These are phyloP conservation scores for Zymoseptoria brevis DNA, from an alignment of 2,329 filamentous ascomycete genomes.

Conservation along the genomic window DNA sequence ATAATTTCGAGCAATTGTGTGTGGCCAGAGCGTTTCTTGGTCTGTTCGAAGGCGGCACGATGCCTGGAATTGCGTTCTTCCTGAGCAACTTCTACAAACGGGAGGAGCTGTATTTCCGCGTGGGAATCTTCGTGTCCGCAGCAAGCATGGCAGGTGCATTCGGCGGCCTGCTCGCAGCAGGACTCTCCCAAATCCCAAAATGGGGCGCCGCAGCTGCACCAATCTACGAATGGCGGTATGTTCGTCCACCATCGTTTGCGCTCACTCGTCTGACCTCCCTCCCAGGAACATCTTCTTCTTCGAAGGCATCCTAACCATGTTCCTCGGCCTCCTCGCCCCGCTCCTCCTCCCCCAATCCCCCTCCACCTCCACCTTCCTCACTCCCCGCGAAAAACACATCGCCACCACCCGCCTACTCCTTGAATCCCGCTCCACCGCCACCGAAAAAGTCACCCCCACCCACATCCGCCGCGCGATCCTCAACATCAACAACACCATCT, in stretches of 20 bases:
- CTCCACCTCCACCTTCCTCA: conserved; percentile 43
- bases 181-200: conserved; percentile 43
- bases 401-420: conserved; percentile 45
- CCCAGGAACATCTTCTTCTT: conserved; percentile 53
- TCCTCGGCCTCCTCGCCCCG: conserved; percentile 41
- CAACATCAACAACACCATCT: conserved; percentile 54
- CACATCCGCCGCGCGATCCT: conserved; percentile 46
- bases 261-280: no score
- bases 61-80: conserved; percentile 35
- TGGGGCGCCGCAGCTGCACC: conserved; percentile 42
- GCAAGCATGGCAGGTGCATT: conserved; percentile 34
- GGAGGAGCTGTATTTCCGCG: conserved; percentile 18
- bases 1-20: conserved; percentile 9
- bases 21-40: conserved; percentile 51
- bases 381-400: conserved; percentile 47
- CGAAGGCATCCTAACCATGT: conserved; percentile 49
- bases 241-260: not conserved
- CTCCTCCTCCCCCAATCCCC: conserved; percentile 47
- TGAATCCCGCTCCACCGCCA: conserved; percentile 41
- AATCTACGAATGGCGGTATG: conserved; percentile 43
- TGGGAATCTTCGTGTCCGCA: conserved; percentile 19
- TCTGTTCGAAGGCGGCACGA: conserved; percentile 63
- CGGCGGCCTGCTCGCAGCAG: conserved; percentile 17
- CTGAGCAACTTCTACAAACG: conserved; percentile 18
- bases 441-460: conserved; percentile 41